Percentiles rank a stretch among this genome's conserved stretches.
Evolutionary conservation across 2,329 filamentous ascomycete genomes (phyloP).

Genomic region (Leptographium procerum): DNA sequence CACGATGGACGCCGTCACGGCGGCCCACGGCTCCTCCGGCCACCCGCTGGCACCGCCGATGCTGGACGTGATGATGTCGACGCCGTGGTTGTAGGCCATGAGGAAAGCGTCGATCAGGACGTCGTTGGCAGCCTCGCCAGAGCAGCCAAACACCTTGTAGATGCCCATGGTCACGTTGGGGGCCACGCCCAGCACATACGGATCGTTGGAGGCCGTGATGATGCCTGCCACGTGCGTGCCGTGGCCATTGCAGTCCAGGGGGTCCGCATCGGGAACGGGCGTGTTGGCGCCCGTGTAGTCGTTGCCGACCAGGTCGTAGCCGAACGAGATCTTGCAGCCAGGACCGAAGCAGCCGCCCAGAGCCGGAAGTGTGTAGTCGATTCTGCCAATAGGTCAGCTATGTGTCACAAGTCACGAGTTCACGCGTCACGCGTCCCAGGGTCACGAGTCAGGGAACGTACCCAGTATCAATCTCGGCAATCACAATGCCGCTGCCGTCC

Average conservation of each 20-base stretch:
- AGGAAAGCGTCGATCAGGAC: conserved; percentile 24
- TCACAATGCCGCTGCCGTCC: not conserved
- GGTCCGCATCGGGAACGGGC: conserved; percentile 29
- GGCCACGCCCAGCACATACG: conserved; percentile 21
- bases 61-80: conserved; percentile 28
- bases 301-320: conserved; percentile 10
- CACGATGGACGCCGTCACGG: conserved; percentile 27
- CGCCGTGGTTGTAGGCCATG: conserved; percentile 22
- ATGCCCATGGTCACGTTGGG: conserved; percentile 14
- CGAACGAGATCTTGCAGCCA: conserved; percentile 8
- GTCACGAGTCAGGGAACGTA: not conserved
- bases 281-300: conserved; percentile 27
- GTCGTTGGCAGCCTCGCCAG: conserved; percentile 15
- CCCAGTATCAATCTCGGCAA: not conserved
- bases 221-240: conserved; percentile 53
- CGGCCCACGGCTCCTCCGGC: conserved; percentile 24
- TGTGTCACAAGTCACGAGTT: no score
- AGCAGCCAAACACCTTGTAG: conserved; percentile 17
- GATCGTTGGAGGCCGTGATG: conserved; percentile 45
- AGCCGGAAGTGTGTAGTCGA: conserved; percentile 8
- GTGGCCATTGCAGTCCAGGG: conserved; percentile 46
- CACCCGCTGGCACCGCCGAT: conserved; percentile 23
- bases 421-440: no score
- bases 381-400: not conserved
- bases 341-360: conserved; percentile 10